Base-by-base conservation (phyloP, 1,139 yeast species). In the Yamadazyma dushanensis region DNA sequence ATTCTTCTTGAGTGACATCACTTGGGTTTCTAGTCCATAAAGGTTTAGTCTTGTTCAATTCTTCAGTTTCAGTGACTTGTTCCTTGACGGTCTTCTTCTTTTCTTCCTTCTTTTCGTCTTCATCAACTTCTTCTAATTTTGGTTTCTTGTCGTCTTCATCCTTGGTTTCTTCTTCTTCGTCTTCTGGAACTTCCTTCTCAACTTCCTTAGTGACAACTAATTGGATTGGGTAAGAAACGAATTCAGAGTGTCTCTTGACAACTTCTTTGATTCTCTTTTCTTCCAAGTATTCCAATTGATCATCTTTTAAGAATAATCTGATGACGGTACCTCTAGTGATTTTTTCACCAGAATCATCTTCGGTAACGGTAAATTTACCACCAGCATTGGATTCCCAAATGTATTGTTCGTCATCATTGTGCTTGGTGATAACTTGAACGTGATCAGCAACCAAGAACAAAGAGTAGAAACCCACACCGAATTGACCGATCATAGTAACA, bases 381-480 rank as follows among this genome's bases (percentile, higher is more conserved):
- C 98, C 99, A 51, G 98, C 98, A 58, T 94, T 89, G 38, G 98
- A 92, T 76, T 94, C 98, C 99, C 99, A 94, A 59, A 92, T 76
- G 82, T 94, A 94, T 76, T 94, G 99, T 68, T 92, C 98, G 66
- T 94, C 99, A 60, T 94, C 98, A 64, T 94, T 94, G 80, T 90
- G 85, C 80, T 94, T 94, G 49, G 98, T 87, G 65, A 94, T 88
- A 56, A 94, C 98, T 76, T 92, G 97, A 49, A 94, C 98, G 59
- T 83, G 89, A 76, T 94, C 99, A 60, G 98, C 98, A 62, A 94
- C 98, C 76, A 94, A 83, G 87, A 94, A 94, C 56, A 92, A 79
- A 40, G 99, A 92, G 85, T 94, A 94, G 92, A 94, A 94, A 81
- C 99, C 99, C 57, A 94, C 98, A 88, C 99, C 99, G 77, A 94